phyloP scores from a whole-genome alignment of 78 protist species.

The Ministeria vibrans region DNA sequence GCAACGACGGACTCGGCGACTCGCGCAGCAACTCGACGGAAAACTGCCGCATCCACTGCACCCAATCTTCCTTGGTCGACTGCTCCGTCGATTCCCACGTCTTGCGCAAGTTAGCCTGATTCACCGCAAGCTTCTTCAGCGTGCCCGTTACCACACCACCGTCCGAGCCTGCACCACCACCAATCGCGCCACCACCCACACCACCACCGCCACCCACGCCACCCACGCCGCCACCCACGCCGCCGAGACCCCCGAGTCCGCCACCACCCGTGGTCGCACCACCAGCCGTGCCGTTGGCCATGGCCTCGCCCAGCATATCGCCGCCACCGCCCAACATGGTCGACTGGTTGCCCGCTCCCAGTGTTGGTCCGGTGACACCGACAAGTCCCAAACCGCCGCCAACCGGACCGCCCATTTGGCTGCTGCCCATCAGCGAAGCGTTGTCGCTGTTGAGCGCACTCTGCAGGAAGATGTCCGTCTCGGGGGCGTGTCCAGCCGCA shows the following conservation, averaged over 20 bases:
- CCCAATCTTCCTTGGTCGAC: conserved; percentile 88
- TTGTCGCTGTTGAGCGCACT: background rate
- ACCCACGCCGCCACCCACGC: conserved; percentile 20
- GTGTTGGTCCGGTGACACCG: background rate
- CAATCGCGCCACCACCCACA: background rate
- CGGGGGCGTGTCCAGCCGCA: conserved; percentile 10
- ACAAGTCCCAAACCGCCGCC: too few species aligned
- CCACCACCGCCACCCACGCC: conserved; percentile 18
- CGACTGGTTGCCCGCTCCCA: background rate
- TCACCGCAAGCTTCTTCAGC: conserved; percentile 44
- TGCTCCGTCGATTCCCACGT: conserved; percentile 81
- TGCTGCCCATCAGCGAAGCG: background rate
- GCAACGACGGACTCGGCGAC: conserved; percentile 91
- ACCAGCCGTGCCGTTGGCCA: background rate
- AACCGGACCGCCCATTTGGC: too few species aligned
- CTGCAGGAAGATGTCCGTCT: background rate
- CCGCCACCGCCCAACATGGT: too few species aligned
- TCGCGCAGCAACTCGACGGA: conserved; percentile 78
- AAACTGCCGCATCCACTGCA: conserved; percentile 87
- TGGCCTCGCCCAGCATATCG: background rate
- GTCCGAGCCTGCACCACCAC: background rate
- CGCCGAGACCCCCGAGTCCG: background rate
- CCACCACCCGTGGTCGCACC: background rate
- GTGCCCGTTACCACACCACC: conserved; percentile 13
- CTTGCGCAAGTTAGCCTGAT: conserved; percentile 54